phyloP scores from a whole-genome alignment of 495 filamentous ascomycete species.

The Neurospora cerealis region DNA sequence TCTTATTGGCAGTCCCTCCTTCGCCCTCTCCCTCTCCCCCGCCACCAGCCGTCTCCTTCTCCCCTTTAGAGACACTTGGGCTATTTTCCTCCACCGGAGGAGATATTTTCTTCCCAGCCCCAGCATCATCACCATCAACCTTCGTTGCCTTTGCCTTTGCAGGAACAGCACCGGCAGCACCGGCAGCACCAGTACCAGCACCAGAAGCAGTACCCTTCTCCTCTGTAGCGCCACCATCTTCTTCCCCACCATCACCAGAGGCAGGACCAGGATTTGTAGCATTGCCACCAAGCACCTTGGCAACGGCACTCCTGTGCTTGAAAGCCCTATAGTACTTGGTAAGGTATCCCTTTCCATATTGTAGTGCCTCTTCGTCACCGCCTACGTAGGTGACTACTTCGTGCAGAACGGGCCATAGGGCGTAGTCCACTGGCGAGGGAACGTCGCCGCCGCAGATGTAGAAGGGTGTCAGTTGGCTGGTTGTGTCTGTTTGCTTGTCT shows the following conservation, averaged over 20 bases:
- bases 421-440: constrained; percentile 58
- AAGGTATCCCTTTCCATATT: constrained; percentile 14
- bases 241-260: background rate
- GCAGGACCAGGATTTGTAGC: background rate
- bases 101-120: background rate
- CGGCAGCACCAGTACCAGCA: background rate
- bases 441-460: constrained; percentile 46
- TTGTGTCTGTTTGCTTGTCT: background rate
- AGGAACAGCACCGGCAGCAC: background rate
- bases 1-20: background rate
- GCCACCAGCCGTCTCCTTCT: background rate
- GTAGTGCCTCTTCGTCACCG: constrained; percentile 13
- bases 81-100: background rate
- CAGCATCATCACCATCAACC: background rate
- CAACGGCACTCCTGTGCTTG: constrained; percentile 38
- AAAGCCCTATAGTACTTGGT: constrained; percentile 44
- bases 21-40: no score
- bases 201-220: background rate
- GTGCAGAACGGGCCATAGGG: constrained; percentile 60
- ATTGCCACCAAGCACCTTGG: constrained; percentile 26
- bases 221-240: background rate
- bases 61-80: background rate
- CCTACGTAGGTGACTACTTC: constrained; percentile 33
- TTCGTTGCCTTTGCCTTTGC: no score
- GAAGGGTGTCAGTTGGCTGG: constrained; percentile 1